Conservation (phyloP, 306 rosid species). For the Citrullus mucosospermus region DNA sequence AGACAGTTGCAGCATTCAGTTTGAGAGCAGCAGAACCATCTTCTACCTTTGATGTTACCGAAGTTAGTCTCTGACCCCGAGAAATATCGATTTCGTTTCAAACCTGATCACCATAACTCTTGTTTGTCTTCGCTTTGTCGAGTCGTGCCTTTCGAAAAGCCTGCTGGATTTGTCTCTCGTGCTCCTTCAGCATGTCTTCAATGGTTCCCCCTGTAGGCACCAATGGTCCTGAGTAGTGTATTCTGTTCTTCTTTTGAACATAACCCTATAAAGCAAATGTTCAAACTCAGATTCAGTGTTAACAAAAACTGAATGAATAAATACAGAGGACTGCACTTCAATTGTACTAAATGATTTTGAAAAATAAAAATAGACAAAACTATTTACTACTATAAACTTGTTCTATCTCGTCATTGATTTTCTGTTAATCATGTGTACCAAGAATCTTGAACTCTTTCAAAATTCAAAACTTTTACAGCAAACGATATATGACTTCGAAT, state of each 20-base stretch:
- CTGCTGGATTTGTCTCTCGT: constrained; percentile 80
- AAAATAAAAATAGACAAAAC: background rate
- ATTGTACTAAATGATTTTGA: background rate
- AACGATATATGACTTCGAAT: background rate
- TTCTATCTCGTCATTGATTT: background rate
- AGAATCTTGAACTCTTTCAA: background rate
- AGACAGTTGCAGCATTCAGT: background rate
- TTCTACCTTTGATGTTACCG: background rate
- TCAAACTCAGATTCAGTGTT: background rate
- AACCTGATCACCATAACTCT: background rate
- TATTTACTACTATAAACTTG: background rate
- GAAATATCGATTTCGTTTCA: background rate
- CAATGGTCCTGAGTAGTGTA: constrained; percentile 86
- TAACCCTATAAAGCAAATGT: constrained; percentile 32
- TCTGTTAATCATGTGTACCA: background rate
- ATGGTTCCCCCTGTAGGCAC: constrained; percentile 57
- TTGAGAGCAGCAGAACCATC: background rate
- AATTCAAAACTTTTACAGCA: background rate
- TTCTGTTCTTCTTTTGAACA: constrained; percentile 56
- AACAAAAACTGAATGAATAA: background rate
- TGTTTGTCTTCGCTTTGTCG: constrained; percentile 31
- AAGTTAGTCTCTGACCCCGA: background rate
- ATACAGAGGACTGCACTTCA: background rate
- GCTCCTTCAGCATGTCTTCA: constrained; percentile 86
- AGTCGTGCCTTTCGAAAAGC: constrained; percentile 66